Evolutionary conservation across 768 basidiomycete species (phyloP).

Genomic region (Naganishia onofrii): DNA sequence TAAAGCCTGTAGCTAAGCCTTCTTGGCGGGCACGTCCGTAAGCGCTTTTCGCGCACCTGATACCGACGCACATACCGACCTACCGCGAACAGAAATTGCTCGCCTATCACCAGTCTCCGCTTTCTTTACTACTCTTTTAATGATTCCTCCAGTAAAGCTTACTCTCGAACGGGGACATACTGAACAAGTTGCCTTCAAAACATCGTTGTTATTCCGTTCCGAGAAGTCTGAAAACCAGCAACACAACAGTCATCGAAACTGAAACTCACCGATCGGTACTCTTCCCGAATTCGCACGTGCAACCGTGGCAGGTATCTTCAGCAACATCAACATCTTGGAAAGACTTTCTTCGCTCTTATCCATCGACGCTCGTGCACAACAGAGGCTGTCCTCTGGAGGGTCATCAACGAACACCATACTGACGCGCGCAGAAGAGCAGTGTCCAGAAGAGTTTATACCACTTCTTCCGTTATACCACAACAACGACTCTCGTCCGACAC

Average conservation of each 20-base stretch:
- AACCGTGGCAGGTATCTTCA: neutral
- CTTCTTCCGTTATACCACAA: slow-evolving; percentile 23
- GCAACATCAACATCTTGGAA: neutral
- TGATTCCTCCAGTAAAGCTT: too few relatives aligned
- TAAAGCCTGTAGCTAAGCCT: neutral
- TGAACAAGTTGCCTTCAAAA: too few relatives aligned
- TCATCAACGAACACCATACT: neutral
- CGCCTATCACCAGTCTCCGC: neutral
- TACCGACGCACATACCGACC: too few relatives aligned
- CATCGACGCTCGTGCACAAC: neutral
- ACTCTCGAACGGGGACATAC: too few relatives aligned
- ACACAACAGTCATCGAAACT: neutral
- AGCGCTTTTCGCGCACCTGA: too few relatives aligned
- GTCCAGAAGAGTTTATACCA: slow-evolving; percentile 18
- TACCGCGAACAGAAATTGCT: neutral
- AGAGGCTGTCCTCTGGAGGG: neutral
- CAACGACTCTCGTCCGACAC: neutral
- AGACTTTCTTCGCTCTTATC: neutral
- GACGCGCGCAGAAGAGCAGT: neutral
- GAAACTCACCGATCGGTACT: neutral
- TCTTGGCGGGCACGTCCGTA: neutral
- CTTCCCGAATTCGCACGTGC: slow-evolving; percentile 2
- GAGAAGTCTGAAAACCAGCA: neutral
- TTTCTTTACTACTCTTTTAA: too few relatives aligned
- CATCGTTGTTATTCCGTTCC: too few relatives aligned